Conservation (phyloP, 805 yeast species). For the Yarrowia sp. region DNA sequence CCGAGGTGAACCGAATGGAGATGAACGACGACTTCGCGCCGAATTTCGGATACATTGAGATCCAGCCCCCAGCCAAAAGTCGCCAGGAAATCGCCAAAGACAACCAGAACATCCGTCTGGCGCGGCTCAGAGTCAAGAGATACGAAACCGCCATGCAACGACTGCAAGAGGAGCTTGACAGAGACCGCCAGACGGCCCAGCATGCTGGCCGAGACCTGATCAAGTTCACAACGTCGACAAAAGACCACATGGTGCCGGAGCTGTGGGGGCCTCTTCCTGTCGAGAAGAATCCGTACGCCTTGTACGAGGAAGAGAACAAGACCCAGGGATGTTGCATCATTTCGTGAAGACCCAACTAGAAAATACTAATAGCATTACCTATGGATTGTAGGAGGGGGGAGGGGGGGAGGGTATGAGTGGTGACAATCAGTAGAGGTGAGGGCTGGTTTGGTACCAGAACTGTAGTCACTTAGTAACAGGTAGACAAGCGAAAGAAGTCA, state of each 20-base stretch:
- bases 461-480: too few relatives aligned
- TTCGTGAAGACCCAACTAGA: background rate
- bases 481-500: too few relatives aligned
- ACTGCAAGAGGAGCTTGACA: constrained; percentile 5
- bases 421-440: too few relatives aligned
- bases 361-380: too few relatives aligned
- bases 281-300: constrained; percentile 14
- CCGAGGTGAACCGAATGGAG: background rate
- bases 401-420: too few relatives aligned
- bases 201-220: constrained; percentile 10
- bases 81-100: background rate
- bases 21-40: constrained; percentile 13
- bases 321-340: constrained; percentile 6
- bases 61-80: constrained; percentile 6
- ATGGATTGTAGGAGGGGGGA: too few relatives aligned
- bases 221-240: constrained; percentile 10
- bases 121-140: background rate
- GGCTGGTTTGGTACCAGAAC: too few relatives aligned
- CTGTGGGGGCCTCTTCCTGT: constrained; percentile 24
- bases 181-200: constrained; percentile 7
- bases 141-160: constrained; percentile 5
- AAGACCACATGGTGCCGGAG: constrained; percentile 12
- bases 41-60: background rate
- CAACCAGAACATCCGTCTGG: constrained; percentile 1
- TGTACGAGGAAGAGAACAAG: constrained; percentile 5